Conservation (phyloP, 768 basidiomycete species). For the Leccinum barrowsii region DNA sequence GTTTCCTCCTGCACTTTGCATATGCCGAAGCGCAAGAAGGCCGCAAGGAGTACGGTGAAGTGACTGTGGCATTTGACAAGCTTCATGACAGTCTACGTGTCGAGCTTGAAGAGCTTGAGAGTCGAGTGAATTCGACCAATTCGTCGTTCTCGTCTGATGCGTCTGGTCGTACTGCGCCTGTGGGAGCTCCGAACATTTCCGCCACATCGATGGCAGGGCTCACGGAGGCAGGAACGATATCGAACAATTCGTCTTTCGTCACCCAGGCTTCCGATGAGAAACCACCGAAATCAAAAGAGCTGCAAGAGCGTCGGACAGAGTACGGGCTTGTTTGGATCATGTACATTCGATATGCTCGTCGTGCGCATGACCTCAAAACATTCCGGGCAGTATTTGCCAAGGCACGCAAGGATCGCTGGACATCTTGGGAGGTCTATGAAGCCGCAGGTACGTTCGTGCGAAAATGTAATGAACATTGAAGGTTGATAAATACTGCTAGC, state of each 20-base stretch:
- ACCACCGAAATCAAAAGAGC: slow-evolving; percentile 50
- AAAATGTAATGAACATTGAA: neutral
- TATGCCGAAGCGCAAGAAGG: slow-evolving; percentile 72
- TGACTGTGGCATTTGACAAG: slow-evolving; percentile 68
- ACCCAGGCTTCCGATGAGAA: slow-evolving; percentile 53
- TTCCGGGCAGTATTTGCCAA: slow-evolving; percentile 76
- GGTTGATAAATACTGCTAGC: slow-evolving; percentile 45
- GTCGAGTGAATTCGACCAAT: slow-evolving; percentile 36
- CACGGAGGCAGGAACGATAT: slow-evolving; percentile 32
- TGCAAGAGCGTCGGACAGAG: slow-evolving; percentile 55
- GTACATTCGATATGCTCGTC: slow-evolving; percentile 89
- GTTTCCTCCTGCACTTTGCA: slow-evolving; percentile 89
- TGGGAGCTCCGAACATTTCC: slow-evolving; percentile 18
- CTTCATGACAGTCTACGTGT: slow-evolving; percentile 64
- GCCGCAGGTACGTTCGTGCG: slow-evolving; percentile 61
- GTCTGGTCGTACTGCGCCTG: slow-evolving; percentile 26
- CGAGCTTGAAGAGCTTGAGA: slow-evolving; percentile 62
- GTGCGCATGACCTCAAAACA: slow-evolving; percentile 83
- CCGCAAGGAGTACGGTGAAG: slow-evolving; percentile 61
- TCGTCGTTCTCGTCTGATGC: slow-evolving; percentile 38
- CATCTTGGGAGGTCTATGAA: slow-evolving; percentile 91
- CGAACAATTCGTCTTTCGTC: slow-evolving; percentile 46
- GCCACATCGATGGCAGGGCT: slow-evolving; percentile 10
- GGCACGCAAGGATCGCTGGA: slow-evolving; percentile 73
- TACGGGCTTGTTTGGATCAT: slow-evolving; percentile 80